Conservation (phyloP, 345 rosid species). For the Populus pruinosa region DNA sequence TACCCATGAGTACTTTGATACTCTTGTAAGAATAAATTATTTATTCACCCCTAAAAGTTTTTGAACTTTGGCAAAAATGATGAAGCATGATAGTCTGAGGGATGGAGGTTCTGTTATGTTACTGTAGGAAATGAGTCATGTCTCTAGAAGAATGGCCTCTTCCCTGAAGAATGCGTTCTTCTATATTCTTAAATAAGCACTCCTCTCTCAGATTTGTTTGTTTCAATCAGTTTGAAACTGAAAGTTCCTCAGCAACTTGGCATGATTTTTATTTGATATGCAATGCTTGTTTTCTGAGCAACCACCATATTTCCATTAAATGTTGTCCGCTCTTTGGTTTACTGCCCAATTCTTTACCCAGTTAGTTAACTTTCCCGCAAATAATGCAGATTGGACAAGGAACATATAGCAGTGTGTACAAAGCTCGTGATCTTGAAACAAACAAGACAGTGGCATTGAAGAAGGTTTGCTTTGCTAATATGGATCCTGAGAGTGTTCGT, state of each 20-base stretch:
- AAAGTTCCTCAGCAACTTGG: neutral
- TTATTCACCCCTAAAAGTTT: neutral
- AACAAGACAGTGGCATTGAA: conserved; percentile 62
- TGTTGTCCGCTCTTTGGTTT: neutral
- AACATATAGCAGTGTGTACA: conserved; percentile 73
- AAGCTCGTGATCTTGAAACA: conserved; percentile 62
- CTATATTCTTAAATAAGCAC: neutral
- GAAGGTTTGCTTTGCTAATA: conserved; percentile 70
- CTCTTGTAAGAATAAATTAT: neutral
- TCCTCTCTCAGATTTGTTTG: neutral
- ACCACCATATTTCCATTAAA: neutral
- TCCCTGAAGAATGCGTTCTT: neutral
- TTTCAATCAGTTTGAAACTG: neutral
- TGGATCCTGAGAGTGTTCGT: conserved; percentile 69
- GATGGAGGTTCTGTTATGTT: neutral
- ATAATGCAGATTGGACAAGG: conserved; percentile 69
- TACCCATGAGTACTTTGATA: neutral
- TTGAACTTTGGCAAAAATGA: neutral
- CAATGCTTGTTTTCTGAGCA: neutral
- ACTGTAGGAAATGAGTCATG: neutral
- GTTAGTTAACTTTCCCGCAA: neutral
- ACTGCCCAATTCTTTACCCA: neutral
- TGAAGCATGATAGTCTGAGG: neutral
- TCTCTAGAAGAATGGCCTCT: neutral
- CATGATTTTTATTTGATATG: neutral